Percentiles rank a stretch among this genome's conserved stretches.
These are phyloP conservation scores for Citeromyces matritensis DNA, from an alignment of 805 yeast genomes.

Conservation along the genomic window DNA sequence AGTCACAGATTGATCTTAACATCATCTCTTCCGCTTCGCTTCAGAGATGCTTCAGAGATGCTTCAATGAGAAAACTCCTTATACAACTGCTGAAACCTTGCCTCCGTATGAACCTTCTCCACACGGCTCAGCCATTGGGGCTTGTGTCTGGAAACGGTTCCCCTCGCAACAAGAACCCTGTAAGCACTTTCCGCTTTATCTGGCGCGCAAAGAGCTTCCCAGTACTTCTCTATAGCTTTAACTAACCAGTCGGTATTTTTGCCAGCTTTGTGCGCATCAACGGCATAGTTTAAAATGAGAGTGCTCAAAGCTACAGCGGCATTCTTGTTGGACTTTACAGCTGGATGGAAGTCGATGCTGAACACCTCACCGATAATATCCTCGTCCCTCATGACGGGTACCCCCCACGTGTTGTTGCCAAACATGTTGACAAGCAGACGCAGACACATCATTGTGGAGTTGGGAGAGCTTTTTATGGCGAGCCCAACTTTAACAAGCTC, in stretches of 20 bases:
- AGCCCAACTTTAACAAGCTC: conserved; percentile 26
- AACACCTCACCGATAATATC: conserved; percentile 22
- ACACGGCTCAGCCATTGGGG: background rate
- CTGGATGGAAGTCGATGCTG: conserved; percentile 8
- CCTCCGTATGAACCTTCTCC: background rate
- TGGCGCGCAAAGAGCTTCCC: conserved; percentile 9
- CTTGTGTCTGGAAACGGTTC: conserved; percentile 28
- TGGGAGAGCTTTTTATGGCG: conserved; percentile 12
- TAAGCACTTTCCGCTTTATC: conserved; percentile 53
- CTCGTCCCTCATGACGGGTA: conserved; percentile 22
- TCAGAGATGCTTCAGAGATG: no score
- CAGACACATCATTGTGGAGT: conserved; percentile 36
- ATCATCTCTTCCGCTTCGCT: no score
- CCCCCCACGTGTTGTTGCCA: conserved; percentile 29
- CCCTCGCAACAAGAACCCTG: conserved; percentile 45
- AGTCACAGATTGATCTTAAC: no score
- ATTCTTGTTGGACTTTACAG: conserved; percentile 12
- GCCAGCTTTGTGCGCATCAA: conserved; percentile 14
- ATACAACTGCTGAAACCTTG: background rate
- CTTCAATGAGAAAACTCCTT: conserved; percentile 1
- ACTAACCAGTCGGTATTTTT: conserved; percentile 13
- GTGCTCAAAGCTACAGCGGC: conserved; percentile 28
- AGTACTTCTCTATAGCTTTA: conserved; percentile 13
- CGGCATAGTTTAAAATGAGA: conserved; percentile 31
- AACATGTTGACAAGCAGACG: conserved; percentile 44